phyloP scores from a whole-genome alignment of 805 yeast genomes.

The Metschnikowia bowlesiae region DNA sequence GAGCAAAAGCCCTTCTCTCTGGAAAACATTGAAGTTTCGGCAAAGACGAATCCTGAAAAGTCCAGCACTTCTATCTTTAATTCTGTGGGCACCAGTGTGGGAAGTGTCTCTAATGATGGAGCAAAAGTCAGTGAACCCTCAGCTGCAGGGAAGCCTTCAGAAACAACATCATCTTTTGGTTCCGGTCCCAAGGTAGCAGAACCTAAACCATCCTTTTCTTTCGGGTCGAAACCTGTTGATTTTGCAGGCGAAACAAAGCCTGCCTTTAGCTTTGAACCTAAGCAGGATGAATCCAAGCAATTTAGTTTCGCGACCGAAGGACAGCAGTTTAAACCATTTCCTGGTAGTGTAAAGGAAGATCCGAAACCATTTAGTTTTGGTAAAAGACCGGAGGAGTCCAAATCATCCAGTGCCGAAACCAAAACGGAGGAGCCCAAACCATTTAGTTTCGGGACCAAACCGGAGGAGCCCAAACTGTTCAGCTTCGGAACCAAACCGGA shows the following conservation, averaged over 20 bases:
- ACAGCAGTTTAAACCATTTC: neutral
- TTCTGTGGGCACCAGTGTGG: neutral
- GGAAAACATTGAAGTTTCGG: neutral
- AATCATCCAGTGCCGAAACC: constrained; percentile 2
- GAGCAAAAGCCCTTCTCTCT: neutral
- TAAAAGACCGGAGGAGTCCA: neutral
- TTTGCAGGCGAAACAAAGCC: neutral
- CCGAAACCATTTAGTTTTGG: neutral
- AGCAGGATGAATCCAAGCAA: neutral
- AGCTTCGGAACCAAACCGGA: no score
- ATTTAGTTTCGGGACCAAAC: neutral
- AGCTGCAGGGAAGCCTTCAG: neutral
- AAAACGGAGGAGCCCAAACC: neutral
- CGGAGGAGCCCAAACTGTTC: neutral
- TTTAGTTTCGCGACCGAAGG: no score
- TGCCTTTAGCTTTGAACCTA: constrained; percentile 2
- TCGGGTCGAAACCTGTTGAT: neutral
- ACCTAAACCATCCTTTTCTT: neutral
- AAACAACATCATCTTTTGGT: constrained; percentile 5
- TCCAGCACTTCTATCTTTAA: neutral
- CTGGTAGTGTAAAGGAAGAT: neutral
- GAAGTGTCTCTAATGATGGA: constrained; percentile 1
- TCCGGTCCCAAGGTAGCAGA: constrained; percentile 8
- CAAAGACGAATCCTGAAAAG: neutral
- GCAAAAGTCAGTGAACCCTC: neutral